Percentiles rank a stretch among this genome's conserved stretches.
These are phyloP conservation scores for Hyparrhenia diplandra DNA, from an alignment of 176 grass and related monocot species.

Conservation along the genomic window DNA sequence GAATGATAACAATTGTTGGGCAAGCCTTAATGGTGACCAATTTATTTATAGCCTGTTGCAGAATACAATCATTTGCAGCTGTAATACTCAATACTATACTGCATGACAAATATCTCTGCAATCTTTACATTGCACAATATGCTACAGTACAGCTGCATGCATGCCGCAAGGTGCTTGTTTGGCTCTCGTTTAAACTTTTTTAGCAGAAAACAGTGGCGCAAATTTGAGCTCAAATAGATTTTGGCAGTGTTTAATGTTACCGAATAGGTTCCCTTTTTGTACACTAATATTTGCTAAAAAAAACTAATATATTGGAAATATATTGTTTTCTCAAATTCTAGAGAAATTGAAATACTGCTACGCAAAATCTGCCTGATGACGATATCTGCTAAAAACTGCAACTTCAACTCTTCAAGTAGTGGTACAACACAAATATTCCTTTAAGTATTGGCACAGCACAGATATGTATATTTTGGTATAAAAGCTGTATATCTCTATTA, in stretches of 20 bases:
- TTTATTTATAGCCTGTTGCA: neutral
- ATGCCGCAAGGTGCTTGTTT: neutral
- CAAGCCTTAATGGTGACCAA: neutral
- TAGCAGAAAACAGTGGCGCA: neutral
- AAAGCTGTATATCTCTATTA: too few species aligned
- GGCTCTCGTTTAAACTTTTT: neutral
- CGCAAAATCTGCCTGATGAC: too few species aligned
- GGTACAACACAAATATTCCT: too few species aligned
- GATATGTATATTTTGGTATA: too few species aligned
- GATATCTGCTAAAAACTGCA: too few species aligned
- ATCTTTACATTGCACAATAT: neutral
- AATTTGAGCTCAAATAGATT: neutral
- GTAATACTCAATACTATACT: neutral
- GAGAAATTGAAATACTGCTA: too few species aligned
- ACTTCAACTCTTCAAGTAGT: too few species aligned
- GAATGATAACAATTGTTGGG: neutral
- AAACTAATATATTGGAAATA: too few species aligned
- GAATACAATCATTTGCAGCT: neutral
- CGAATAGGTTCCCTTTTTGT: neutral
- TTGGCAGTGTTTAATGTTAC: neutral
- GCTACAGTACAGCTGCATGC: neutral
- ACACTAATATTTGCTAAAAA: neutral
- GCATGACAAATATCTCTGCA: neutral
- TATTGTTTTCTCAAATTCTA: too few species aligned
- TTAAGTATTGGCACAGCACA: too few species aligned